Evolutionary conservation across 1,139 yeast species (phyloP).

Genomic region (Candida mesenterica): DNA sequence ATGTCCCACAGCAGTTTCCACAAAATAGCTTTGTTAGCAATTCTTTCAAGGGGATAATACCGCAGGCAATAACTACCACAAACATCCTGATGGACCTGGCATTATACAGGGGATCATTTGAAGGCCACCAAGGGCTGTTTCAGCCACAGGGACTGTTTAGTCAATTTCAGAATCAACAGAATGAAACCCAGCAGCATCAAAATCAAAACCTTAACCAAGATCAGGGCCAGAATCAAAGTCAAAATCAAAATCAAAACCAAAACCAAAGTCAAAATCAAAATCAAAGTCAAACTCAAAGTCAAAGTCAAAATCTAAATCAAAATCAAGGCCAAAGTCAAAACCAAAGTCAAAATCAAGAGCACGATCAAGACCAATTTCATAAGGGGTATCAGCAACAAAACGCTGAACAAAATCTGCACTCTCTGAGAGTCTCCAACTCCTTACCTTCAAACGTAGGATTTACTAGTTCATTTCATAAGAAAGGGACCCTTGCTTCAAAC

Average conservation of each 20-base stretch:
- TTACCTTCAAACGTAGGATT: slow-evolving; percentile 1
- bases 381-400: too few relatives aligned
- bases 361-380: background rate
- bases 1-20: slow-evolving; percentile 14
- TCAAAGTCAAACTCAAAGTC: background rate
- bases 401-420: too few relatives aligned
- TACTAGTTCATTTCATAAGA: slow-evolving; percentile 6
- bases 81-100: slow-evolving; percentile 13
- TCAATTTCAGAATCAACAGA: background rate
- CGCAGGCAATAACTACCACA: slow-evolving; percentile 43
- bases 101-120: background rate
- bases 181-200: background rate
- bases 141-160: background rate
- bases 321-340: background rate
- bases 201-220: background rate
- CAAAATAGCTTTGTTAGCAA: slow-evolving; percentile 14
- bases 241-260: background rate
- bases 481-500: slow-evolving; percentile 1
- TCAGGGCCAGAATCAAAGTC: background rate
- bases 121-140: background rate
- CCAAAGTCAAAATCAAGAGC: background rate
- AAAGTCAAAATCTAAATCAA: background rate
- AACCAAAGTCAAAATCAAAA: background rate
- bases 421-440: background rate
- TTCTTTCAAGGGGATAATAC: slow-evolving; percentile 13